Percentiles rank a stretch among this genome's conserved stretches.
Conservation (phyloP, 257 asterid species). For the Lithospermum erythrorhizon region DNA sequence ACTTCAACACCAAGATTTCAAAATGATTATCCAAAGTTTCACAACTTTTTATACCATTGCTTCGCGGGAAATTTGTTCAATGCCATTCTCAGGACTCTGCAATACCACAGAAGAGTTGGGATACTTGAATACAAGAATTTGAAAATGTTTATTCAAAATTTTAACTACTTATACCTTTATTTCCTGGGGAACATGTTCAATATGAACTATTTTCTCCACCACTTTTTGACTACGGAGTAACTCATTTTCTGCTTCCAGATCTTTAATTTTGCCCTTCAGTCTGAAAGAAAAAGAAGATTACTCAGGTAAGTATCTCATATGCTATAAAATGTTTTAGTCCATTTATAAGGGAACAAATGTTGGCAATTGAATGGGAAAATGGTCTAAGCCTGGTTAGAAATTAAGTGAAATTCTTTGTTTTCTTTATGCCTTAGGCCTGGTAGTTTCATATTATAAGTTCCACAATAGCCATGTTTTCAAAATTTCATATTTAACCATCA, state of each 20-base stretch:
- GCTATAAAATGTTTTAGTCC: too few relatives aligned
- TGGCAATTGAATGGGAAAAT: too few relatives aligned
- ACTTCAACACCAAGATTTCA: background rate
- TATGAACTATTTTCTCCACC: constrained; percentile 35
- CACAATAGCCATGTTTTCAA: too few relatives aligned
- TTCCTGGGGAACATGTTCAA: constrained; percentile 24
- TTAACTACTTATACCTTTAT: constrained; percentile 32
- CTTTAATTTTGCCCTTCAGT: constrained; percentile 51
- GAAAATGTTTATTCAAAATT: background rate
- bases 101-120: too few relatives aligned
- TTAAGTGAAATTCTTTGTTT: too few relatives aligned
- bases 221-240: constrained; percentile 43
- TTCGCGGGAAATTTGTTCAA: constrained; percentile 24
- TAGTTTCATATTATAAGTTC: too few relatives aligned
- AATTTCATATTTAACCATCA: too few relatives aligned
- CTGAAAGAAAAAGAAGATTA: constrained; percentile 25
- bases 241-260: constrained; percentile 67
- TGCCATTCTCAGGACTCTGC: constrained; percentile 18
- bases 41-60: constrained; percentile 32
- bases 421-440: too few relatives aligned
- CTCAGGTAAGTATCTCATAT: too few relatives aligned
- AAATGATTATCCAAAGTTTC: background rate
- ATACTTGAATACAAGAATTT: too few relatives aligned
- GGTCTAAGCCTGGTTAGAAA: too few relatives aligned
- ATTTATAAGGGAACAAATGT: too few relatives aligned